Evolutionary conservation across 2,329 filamentous ascomycete genomes (phyloP).

Genomic region (Aspergillus sp.): DNA sequence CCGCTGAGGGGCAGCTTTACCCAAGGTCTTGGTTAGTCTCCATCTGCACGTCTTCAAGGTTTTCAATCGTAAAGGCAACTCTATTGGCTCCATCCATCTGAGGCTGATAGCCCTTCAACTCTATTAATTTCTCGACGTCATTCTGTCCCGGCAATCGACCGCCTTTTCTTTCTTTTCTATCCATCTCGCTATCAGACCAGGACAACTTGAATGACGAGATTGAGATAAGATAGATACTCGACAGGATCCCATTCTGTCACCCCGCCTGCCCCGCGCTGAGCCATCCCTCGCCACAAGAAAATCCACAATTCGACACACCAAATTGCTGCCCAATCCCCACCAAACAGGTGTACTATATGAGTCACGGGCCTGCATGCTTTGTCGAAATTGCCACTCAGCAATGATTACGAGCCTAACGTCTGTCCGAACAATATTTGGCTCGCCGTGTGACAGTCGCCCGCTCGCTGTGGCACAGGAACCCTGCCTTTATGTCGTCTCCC

Average conservation of each 20-base stretch:
- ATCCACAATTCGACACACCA: background rate
- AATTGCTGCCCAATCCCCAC: conserved; percentile 12
- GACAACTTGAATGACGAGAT: background rate
- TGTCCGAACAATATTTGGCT: background rate
- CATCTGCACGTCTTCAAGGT: conserved; percentile 1
- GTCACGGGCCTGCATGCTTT: conserved; percentile 1
- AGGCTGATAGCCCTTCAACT: conserved; percentile 19
- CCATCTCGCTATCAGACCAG: background rate
- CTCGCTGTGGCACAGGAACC: background rate
- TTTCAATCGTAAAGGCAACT: background rate
- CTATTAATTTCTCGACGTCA: conserved; percentile 19
- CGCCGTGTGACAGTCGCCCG: background rate
- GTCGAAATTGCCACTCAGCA: conserved; percentile 6
- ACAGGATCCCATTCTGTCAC: background rate
- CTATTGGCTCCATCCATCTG: conserved; percentile 2
- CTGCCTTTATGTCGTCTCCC: conserved; percentile 7
- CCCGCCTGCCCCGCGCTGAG: background rate
- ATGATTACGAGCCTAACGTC: background rate
- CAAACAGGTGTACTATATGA: conserved; percentile 11
- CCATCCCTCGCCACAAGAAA: background rate
- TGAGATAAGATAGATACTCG: background rate
- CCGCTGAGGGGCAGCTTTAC: background rate
- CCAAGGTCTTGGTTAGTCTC: conserved; percentile 3
- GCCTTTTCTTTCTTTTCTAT: conserved; percentile 2
- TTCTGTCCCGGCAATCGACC: conserved; percentile 12